Conservation (phyloP, 805 yeast genomes). For the Yarrowia sp. region DNA sequence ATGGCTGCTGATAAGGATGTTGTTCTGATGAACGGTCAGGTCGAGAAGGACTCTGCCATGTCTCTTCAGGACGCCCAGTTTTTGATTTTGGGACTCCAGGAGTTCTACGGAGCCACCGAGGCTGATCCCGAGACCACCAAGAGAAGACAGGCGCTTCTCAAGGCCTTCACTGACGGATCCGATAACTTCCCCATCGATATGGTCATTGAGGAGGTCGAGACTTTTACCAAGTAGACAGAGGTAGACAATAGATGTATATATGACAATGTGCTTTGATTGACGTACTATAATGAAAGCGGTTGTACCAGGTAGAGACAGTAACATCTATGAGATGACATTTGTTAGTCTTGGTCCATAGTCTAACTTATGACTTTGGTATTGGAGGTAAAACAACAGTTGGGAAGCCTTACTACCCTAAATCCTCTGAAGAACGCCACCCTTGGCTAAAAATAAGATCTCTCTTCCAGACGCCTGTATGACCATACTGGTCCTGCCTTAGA, state of each 20-base stretch:
- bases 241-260: slow-evolving; percentile 19
- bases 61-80: slow-evolving; percentile 73
- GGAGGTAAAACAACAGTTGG: too few relatives aligned
- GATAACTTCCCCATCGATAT: slow-evolving; percentile 62
- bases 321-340: too few relatives aligned
- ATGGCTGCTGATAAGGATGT: slow-evolving; percentile 55
- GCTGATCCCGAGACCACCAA: slow-evolving; percentile 39
- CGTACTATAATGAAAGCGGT: too few relatives aligned
- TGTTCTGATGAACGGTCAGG: slow-evolving; percentile 81
- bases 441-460: too few relatives aligned
- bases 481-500: too few relatives aligned
- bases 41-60: slow-evolving; percentile 70
- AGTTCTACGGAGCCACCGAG: slow-evolving; percentile 56
- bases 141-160: slow-evolving; percentile 57
- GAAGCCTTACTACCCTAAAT: too few relatives aligned
- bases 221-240: slow-evolving; percentile 40
- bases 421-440: too few relatives aligned
- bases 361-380: too few relatives aligned
- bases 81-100: slow-evolving; percentile 42
- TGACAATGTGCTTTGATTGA: background rate
- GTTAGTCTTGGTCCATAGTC: too few relatives aligned
- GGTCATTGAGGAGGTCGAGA: slow-evolving; percentile 70
- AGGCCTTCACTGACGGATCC: slow-evolving; percentile 69
- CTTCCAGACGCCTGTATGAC: too few relatives aligned
- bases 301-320: too few relatives aligned